Percentiles rank a stretch among this genome's conserved stretches.
These are phyloP conservation scores for Neurospora sublineolata DNA, from an alignment of 495 filamentous ascomycete genomes.

Conservation along the genomic window DNA sequence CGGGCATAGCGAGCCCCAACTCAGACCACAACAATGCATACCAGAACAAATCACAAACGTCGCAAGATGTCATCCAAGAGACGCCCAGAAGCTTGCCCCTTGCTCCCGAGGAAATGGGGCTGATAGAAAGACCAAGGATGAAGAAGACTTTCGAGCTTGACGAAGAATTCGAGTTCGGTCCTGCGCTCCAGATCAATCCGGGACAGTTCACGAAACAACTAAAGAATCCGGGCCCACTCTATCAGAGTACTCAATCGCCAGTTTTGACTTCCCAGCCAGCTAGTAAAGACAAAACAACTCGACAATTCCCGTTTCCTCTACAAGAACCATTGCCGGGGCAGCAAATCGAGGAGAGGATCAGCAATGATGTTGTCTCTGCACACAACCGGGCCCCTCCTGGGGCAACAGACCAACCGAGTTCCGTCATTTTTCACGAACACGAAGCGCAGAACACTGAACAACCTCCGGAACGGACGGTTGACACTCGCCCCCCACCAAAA, in stretches of 20 bases:
- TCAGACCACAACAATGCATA: background rate
- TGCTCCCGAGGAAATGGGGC: background rate
- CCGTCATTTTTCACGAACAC: background rate
- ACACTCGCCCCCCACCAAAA: background rate
- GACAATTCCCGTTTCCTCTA: background rate
- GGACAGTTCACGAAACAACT: slow-evolving; percentile 2
- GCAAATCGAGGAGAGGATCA: background rate
- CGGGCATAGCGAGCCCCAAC: background rate
- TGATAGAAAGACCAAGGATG: slow-evolving; percentile 1
- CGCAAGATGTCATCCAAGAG: background rate
- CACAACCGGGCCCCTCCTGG: background rate
- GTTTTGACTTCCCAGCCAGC: background rate
- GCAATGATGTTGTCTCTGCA: background rate
- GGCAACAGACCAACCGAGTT: background rate
- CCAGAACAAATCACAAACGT: background rate
- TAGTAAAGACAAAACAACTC: background rate
- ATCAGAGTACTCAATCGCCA: background rate
- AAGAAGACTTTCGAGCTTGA: background rate
- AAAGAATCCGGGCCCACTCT: background rate
- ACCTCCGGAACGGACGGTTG: background rate
- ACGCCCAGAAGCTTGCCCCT: background rate
- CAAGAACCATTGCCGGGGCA: background rate
- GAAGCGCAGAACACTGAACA: background rate
- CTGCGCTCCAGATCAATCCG: slow-evolving; percentile 1
- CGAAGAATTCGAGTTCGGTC: slow-evolving; percentile 2